Percentiles rank a stretch among this genome's conserved stretches.
Conservation (phyloP, 2,329 filamentous ascomycete species). For the Talaromyces sp. region DNA sequence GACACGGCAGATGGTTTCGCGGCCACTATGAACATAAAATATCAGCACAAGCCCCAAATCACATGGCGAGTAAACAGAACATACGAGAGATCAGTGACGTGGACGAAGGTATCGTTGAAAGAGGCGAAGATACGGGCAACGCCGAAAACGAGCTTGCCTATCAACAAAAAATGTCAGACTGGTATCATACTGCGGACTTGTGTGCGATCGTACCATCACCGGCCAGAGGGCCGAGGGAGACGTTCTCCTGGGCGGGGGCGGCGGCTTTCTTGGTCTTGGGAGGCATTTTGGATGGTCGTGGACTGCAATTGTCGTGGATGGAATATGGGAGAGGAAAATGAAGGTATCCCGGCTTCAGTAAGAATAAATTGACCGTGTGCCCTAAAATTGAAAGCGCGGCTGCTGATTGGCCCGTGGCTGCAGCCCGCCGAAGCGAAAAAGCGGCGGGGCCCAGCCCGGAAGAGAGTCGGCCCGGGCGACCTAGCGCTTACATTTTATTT, state of each 20-base stretch:
- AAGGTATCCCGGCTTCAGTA: neutral
- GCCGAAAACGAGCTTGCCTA: slow-evolving; percentile 95
- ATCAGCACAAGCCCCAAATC: slow-evolving; percentile 25
- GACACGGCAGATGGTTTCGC: slow-evolving; percentile 99
- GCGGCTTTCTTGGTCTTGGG: slow-evolving; percentile 84
- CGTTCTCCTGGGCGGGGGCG: slow-evolving; percentile 84
- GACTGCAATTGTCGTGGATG: slow-evolving; percentile 37
- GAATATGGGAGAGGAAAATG: slow-evolving; percentile 32
- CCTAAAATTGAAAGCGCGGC: slow-evolving; percentile 21
- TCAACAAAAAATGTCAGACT: slow-evolving; percentile 7
- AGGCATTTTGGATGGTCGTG: slow-evolving; percentile 65
- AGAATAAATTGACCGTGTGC: slow-evolving; percentile 29
- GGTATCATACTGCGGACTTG: neutral
- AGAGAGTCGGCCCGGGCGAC: slow-evolving; percentile 8
- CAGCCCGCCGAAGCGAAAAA: slow-evolving; percentile 8
- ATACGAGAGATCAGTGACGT: slow-evolving; percentile 97
- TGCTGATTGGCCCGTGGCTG: slow-evolving; percentile 25
- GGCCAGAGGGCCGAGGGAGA: slow-evolving; percentile 94
- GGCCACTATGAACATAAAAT: slow-evolving; percentile 80
- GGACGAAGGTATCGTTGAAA: slow-evolving; percentile 91
- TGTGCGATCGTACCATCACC: slow-evolving; percentile 68
- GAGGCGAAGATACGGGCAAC: slow-evolving; percentile 97
- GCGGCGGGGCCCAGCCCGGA: neutral
- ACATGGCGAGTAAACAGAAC: slow-evolving; percentile 23
- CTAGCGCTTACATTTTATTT: neutral